Percentiles rank a stretch among this genome's conserved stretches.
Evolutionary conservation across 208 protist species (phyloP).

Genomic region (Wallacemonas rigidus): DNA sequence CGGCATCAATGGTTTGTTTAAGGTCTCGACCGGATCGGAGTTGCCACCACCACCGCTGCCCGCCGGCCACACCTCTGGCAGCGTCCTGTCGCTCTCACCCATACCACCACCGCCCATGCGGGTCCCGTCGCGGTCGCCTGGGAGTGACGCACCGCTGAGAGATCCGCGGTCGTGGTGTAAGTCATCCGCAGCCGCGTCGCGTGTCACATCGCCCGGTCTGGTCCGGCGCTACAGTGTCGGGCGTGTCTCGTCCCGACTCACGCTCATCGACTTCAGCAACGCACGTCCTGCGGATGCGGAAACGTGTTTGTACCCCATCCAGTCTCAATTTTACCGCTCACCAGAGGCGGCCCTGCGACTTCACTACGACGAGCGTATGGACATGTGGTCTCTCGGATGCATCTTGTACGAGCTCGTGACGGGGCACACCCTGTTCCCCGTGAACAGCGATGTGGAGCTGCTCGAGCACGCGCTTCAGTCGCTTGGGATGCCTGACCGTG

Average conservation of each 20-base stretch:
- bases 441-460: conserved; percentile 36
- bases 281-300: conserved; percentile 78
- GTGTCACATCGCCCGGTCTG: background rate
- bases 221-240: conserved; percentile 24
- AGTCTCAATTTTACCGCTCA: conserved; percentile 96
- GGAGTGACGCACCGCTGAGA: no score
- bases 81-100: no score
- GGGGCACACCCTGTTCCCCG: conserved; percentile 50
- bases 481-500: conserved; percentile 54
- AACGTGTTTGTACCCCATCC: conserved; percentile 95
- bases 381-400: conserved; percentile 76
- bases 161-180: no score
- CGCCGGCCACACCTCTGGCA: no score
- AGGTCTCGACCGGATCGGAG: background rate
- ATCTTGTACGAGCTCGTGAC: conserved; percentile 55
- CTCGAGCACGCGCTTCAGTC: conserved; percentile 30
- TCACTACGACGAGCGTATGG: conserved; percentile 59
- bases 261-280: conserved; percentile 97
- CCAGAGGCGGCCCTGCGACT: conserved; percentile 91
- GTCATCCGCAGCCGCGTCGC: background rate
- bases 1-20: background rate
- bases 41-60: no score
- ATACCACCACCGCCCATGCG: no score
- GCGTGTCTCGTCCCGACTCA: conserved; percentile 66
- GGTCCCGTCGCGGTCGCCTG: no score